These are phyloP conservation scores for Schizothecium vesticola DNA, from an alignment of 495 filamentous ascomycete species.

Conservation along the genomic window DNA sequence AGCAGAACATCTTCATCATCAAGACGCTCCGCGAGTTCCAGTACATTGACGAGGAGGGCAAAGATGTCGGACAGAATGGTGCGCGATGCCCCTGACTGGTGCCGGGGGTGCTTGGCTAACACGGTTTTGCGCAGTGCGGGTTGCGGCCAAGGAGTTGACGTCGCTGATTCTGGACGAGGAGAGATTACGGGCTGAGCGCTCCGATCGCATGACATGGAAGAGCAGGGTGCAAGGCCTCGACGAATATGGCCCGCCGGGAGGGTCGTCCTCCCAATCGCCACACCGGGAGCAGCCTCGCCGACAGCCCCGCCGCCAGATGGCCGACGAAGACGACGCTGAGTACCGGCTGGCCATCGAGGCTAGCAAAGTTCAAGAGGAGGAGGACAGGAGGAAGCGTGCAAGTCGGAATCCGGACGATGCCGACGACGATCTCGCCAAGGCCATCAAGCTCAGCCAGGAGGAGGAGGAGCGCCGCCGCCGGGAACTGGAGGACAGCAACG, in stretches of 20 bases:
- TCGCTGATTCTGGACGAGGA: constrained; percentile 94
- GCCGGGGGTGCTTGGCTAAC: neutral
- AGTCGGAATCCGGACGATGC: constrained; percentile 56
- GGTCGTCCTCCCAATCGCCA: constrained; percentile 16
- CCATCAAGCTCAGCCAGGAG: constrained; percentile 92
- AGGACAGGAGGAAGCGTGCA: constrained; percentile 75
- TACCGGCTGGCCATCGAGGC: constrained; percentile 92
- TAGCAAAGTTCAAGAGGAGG: constrained; percentile 92
- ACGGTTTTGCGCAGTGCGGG: constrained; percentile 59
- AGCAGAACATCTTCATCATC: constrained; percentile 97
- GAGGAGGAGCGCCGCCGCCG: constrained; percentile 81
- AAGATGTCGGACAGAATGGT: constrained; percentile 96
- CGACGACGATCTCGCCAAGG: constrained; percentile 85
- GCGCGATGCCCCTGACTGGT: constrained; percentile 13
- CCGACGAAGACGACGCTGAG: constrained; percentile 87
- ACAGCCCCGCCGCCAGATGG: constrained; percentile 38
- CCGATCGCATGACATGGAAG: constrained; percentile 93
- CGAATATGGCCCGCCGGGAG: constrained; percentile 56
- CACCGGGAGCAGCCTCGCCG: constrained; percentile 40
- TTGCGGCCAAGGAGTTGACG: constrained; percentile 94
- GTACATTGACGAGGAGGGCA: constrained; percentile 89
- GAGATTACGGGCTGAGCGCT: constrained; percentile 81
- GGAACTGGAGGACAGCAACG: constrained; percentile 87
- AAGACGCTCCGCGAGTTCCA: constrained; percentile 96
- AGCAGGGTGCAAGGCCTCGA: constrained; percentile 90